phyloP scores from a whole-genome alignment of 495 filamentous ascomycete species.

The Penicillium dipodomyicola region DNA sequence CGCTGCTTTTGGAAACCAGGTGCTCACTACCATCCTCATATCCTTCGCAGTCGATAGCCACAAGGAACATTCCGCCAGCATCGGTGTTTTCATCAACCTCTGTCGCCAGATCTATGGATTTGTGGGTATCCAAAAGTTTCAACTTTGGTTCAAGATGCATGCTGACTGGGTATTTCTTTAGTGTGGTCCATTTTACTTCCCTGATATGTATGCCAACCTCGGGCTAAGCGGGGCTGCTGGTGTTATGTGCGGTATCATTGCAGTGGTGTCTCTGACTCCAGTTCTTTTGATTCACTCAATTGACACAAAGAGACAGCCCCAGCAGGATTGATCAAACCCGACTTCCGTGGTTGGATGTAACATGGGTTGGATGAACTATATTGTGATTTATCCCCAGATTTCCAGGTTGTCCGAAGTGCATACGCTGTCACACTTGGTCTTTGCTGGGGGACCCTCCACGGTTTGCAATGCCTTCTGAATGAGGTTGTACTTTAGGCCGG shows the following conservation, averaged over 20 bases:
- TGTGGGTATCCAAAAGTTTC: not conserved
- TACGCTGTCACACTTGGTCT: not conserved
- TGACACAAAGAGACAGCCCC: not conserved
- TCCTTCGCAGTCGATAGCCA: slow-evolving; percentile 25
- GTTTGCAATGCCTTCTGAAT: no score
- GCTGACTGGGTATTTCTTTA: not conserved
- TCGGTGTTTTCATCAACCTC: slow-evolving; percentile 36
- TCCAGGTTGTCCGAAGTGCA: not conserved
- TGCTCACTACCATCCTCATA: not conserved
- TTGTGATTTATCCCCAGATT: not conserved
- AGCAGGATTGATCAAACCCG: not conserved
- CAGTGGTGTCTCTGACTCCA: not conserved
- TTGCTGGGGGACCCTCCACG: not conserved
- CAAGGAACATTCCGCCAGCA: slow-evolving; percentile 15
- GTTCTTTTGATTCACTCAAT: not conserved
- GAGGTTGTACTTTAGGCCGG: no score
- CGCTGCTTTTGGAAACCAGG: no score
- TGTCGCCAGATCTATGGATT: slow-evolving; percentile 27
- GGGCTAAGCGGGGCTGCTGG: not conserved
- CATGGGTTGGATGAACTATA: not conserved
- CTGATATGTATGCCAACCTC: not conserved
- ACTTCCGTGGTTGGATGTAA: not conserved
- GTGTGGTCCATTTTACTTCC: not conserved
- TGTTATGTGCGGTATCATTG: not conserved
- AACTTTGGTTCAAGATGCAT: not conserved